Evolutionary conservation across 148 eudicot genomes (phyloP).

Genomic region (Silene latifolia): DNA sequence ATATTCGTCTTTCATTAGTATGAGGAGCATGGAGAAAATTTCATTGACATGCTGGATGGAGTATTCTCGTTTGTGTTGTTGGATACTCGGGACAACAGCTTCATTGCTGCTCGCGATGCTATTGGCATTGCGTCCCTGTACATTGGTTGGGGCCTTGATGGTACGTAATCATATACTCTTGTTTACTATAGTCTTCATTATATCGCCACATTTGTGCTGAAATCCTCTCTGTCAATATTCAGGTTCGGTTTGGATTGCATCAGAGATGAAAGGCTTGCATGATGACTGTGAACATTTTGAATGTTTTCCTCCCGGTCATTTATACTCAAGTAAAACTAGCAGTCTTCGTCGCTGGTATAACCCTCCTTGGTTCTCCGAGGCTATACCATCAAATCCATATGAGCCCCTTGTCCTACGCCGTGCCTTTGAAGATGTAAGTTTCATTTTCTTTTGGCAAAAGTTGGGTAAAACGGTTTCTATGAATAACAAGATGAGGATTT

Average conservation of each 20-base stretch:
- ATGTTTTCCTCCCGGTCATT: constrained; percentile 83
- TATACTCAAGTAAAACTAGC: constrained; percentile 71
- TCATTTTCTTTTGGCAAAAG: not conserved
- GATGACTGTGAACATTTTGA: constrained; percentile 93
- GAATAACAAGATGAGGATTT: too few species aligned
- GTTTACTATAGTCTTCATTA: not conserved
- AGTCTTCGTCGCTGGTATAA: constrained; percentile 78
- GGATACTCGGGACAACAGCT: constrained; percentile 82
- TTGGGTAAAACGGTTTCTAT: too few species aligned
- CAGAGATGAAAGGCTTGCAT: constrained; percentile 75
- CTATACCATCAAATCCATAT: constrained; percentile 75
- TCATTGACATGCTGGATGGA: constrained; percentile 91
- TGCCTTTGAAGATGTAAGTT: constrained; percentile 76
- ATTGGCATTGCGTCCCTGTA: constrained; percentile 88
- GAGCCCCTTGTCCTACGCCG: constrained; percentile 69
- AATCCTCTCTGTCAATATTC: not conserved
- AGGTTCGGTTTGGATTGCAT: constrained; percentile 92
- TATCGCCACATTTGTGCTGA: not conserved
- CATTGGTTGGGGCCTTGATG: constrained; percentile 95
- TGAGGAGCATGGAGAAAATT: constrained; percentile 87
- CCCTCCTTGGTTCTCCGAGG: constrained; percentile 83
- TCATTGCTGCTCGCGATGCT: constrained; percentile 86
- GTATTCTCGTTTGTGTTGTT: constrained; percentile 82
- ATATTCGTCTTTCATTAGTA: constrained; percentile 36
- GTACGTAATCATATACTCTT: constrained; percentile 38